Evolutionary conservation across 2,329 filamentous ascomycete genomes (phyloP).

Genomic region (Paracorniculantispora psalliotae): DNA sequence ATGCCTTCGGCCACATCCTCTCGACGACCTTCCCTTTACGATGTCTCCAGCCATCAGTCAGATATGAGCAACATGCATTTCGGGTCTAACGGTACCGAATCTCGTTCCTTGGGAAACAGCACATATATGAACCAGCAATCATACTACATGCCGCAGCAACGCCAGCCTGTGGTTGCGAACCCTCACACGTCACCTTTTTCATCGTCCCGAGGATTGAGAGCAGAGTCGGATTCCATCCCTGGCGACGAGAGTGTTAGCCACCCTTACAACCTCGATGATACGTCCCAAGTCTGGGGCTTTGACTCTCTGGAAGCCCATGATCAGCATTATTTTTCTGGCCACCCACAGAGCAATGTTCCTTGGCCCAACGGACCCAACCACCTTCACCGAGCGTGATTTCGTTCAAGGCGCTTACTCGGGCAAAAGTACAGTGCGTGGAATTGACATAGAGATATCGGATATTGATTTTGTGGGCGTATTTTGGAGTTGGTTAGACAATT

Average conservation of each 20-base stretch:
- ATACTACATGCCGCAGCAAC: constrained; percentile 19
- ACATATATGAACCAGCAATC: constrained; percentile 15
- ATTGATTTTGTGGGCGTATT: too few relatives aligned
- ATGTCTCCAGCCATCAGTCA: constrained; percentile 14
- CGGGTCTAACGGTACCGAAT: constrained; percentile 12
- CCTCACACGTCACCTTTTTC: constrained; percentile 18
- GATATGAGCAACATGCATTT: constrained; percentile 17
- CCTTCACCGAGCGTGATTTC: not conserved
- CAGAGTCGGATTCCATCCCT: constrained; percentile 15
- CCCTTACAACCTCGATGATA: not conserved
- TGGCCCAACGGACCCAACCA: not conserved
- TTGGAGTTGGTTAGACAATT: too few relatives aligned
- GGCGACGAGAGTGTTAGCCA: not conserved
- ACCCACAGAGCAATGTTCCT: not conserved
- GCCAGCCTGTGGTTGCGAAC: constrained; percentile 11
- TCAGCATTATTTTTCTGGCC: constrained; percentile 5
- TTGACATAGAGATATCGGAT: too few relatives aligned
- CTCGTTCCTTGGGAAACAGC: constrained; percentile 8
- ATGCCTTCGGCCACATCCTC: constrained; percentile 20
- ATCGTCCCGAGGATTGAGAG: constrained; percentile 18
- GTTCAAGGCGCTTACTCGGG: not conserved
- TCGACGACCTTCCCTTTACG: constrained; percentile 20
- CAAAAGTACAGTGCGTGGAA: too few relatives aligned
- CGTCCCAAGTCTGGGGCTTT: not conserved
- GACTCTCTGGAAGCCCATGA: not conserved